Evolutionary conservation across 148 eudicot species (phyloP).

Genomic region (Pharnaceum exiguum): DNA sequence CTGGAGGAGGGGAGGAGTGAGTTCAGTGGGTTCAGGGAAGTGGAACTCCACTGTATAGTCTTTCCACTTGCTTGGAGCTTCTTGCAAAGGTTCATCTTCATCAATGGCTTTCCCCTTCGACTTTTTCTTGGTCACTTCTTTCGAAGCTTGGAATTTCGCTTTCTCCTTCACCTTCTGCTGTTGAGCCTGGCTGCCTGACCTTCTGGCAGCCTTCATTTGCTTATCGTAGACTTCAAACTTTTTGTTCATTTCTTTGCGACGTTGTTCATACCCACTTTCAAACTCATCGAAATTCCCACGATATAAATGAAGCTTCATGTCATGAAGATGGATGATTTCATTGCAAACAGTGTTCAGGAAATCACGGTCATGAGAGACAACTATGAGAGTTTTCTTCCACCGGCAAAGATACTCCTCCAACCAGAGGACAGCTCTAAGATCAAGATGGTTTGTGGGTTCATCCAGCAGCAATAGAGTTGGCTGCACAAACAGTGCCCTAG

Average conservation of each 20-base stretch:
- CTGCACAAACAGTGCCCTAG: slow-evolving; percentile 67
- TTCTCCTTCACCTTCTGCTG: slow-evolving; percentile 62
- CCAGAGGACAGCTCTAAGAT: slow-evolving; percentile 73
- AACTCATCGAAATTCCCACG: slow-evolving; percentile 69
- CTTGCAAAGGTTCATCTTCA: slow-evolving; percentile 47
- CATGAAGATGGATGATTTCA: slow-evolving; percentile 71
- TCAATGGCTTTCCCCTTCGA: slow-evolving; percentile 49
- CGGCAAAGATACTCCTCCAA: slow-evolving; percentile 65
- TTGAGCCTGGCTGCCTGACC: slow-evolving; percentile 49
- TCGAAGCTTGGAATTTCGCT: slow-evolving; percentile 44
- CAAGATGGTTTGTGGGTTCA: slow-evolving; percentile 77
- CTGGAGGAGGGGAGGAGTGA: slow-evolving; percentile 67
- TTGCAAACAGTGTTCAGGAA: slow-evolving; percentile 62
- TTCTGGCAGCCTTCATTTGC: slow-evolving; percentile 57
- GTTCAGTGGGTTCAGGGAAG: slow-evolving; percentile 71
- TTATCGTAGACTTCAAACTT: slow-evolving; percentile 49
- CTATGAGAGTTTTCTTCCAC: slow-evolving; percentile 72
- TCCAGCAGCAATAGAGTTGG: slow-evolving; percentile 60
- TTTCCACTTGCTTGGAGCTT: slow-evolving; percentile 69
- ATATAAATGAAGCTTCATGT: slow-evolving; percentile 60
- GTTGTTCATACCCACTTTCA: slow-evolving; percentile 64
- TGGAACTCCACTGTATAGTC: slow-evolving; percentile 72
- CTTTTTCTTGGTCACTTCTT: slow-evolving; percentile 45
- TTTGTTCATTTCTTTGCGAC: slow-evolving; percentile 59
- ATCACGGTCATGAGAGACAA: slow-evolving; percentile 72